Base-by-base conservation (phyloP, 805 yeast species). In the Spathaspora hagerdaliae region DNA sequence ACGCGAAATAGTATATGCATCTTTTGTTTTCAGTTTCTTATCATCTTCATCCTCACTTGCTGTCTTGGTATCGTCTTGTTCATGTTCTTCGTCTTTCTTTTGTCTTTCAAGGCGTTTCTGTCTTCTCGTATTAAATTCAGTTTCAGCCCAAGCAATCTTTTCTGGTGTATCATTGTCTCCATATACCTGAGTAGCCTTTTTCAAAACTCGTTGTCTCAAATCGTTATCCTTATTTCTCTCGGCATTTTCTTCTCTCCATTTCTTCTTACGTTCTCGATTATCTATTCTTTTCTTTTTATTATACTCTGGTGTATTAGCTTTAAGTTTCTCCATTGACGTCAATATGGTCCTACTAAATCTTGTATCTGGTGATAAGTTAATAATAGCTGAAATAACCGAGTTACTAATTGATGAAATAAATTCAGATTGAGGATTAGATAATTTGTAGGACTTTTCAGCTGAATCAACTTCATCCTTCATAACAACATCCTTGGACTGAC, bases 201-300 rank as follows among this genome's bases (percentile, higher is more conserved):
- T 84, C 51, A 78, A 75, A 15, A 92, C 83, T 45, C 98, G 72
- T 0, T 87, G 80, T 43, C 96, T 74, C 44, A 92, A 69, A 59
- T 92, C 98, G 56, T 88, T 85, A 61, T 90, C 96, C 67, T 87
- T 84, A 63, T 91, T 91, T 52, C 94, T 74, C 48, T 84, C 84
- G 7, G 79, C 77, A 58, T 92, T 89, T 27, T 79, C 82, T 51
- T 82, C 91, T 56, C 96, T 74, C 96, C 96, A 88, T 52, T 79
- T 77, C 65, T 85, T 83, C 67, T 88, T 88, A 15, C 96, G 70
- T 44, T 82, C 87, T 40, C 96, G 70, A 56, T 88, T 88, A 40
- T 82, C 91, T 26, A 75, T 54, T 41, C 90, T 67, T 9, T 82
- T 69, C 49, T 79, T 75, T 55, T 83, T 88, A 49, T 75, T 75